These are phyloP conservation scores for Plectranthus barbatus DNA, from an alignment of 257 asterid genomes.

Conservation along the genomic window DNA sequence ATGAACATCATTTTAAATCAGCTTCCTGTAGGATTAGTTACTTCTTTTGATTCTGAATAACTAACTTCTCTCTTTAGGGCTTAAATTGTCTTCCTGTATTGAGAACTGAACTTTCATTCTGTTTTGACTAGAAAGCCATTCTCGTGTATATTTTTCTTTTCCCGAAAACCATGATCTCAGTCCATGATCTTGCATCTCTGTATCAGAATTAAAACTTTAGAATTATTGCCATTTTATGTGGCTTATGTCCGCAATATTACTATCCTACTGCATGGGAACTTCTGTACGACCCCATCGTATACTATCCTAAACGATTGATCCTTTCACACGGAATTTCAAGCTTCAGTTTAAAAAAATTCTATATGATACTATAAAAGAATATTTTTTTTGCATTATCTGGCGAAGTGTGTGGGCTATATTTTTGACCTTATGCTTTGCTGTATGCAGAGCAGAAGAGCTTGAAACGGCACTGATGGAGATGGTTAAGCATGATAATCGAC, in stretches of 20 bases:
- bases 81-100: background rate
- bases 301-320: background rate
- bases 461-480: constrained; percentile 93
- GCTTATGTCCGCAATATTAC: background rate
- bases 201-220: background rate
- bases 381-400: background rate
- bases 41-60: background rate
- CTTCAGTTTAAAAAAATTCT: background rate
- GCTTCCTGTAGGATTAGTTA: too few relatives aligned
- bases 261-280: background rate
- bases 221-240: background rate
- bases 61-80: background rate
- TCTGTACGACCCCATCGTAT: background rate
- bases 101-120: background rate
- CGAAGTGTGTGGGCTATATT: background rate
- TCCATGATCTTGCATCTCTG: background rate
- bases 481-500: constrained; percentile 93
- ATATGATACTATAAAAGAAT: background rate
- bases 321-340: background rate
- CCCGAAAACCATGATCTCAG: background rate
- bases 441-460: constrained; percentile 86
- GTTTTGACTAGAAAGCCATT: background rate
- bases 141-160: background rate
- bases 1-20: background rate
- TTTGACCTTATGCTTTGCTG: constrained; percentile 5